phyloP scores from a whole-genome alignment of 2,329 filamentous ascomycete species.

The Penicillium hesseltinei region DNA sequence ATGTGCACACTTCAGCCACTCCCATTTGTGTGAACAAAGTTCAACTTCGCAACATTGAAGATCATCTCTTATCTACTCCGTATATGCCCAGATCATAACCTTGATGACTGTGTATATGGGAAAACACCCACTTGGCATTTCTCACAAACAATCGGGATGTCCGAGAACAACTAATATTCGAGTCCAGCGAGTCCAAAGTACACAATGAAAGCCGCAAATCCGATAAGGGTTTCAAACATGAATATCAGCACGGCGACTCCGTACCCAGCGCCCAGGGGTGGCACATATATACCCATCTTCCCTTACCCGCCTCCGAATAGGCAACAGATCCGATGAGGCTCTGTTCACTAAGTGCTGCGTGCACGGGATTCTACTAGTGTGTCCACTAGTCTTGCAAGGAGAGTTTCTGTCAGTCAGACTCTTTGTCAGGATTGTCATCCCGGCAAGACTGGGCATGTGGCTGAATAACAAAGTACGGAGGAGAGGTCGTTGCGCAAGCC shows the following conservation, averaged over 20 bases:
- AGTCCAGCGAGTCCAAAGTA: background rate
- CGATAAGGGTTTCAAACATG: background rate
- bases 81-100: background rate
- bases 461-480: background rate
- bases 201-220: background rate
- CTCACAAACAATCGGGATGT: background rate
- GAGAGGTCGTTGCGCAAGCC: slow-evolving; percentile 1
- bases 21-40: background rate
- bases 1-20: background rate
- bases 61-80: background rate
- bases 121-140: background rate
- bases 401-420: background rate
- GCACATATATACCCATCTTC: background rate
- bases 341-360: slow-evolving; percentile 7
- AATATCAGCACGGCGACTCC: background rate
- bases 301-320: background rate
- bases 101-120: too few relatives aligned
- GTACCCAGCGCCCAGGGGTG: too few relatives aligned
- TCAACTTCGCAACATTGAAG: background rate
- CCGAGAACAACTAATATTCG: background rate
- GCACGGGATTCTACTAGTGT: slow-evolving; percentile 6
- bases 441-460: background rate
- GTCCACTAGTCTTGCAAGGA: slow-evolving; percentile 1
- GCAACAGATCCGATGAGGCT: slow-evolving; percentile 3
- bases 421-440: background rate